A percentile compares a stretch with the other conserved stretches of the same genome.
phyloP scores from a whole-genome alignment of 371 early-diverging fungal genomes.

The Rhizopus microsporus region DNA sequence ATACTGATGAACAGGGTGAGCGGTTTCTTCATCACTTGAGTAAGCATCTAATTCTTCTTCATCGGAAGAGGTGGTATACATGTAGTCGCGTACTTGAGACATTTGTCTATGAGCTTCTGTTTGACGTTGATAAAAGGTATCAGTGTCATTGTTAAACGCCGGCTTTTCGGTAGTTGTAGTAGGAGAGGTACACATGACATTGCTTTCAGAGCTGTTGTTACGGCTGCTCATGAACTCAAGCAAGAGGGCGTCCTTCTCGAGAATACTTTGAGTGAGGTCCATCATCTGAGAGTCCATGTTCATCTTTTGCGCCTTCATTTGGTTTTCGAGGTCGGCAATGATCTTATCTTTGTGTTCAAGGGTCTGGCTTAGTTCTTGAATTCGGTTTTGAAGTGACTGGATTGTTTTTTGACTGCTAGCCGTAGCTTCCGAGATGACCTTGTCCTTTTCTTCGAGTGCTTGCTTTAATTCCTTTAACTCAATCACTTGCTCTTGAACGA shows the following conservation, averaged over 20 bases:
- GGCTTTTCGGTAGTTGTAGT: background rate
- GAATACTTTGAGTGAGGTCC: constrained; percentile 21
- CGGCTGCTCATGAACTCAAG: constrained; percentile 22
- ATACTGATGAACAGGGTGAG: background rate
- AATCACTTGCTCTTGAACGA: constrained; percentile 1
- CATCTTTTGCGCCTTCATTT: constrained; percentile 20
- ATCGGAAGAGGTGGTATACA: constrained; percentile 17
- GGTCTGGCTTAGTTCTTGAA: constrained; percentile 1
- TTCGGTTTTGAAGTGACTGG: background rate
- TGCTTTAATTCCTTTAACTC: constrained; percentile 1
- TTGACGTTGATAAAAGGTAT: constrained; percentile 13
- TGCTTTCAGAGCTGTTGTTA: constrained; percentile 17
- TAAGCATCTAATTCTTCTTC: constrained; percentile 19
- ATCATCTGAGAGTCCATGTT: constrained; percentile 25
- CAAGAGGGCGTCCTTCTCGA: constrained; percentile 25
- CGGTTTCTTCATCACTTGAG: constrained; percentile 20
- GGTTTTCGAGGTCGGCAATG: constrained; percentile 7
- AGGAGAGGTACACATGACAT: constrained; percentile 6
- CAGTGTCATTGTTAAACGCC: background rate
- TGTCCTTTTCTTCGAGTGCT: constrained; percentile 1
- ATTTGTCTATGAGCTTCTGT: constrained; percentile 13
- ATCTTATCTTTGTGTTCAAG: constrained; percentile 11
- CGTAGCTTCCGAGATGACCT: background rate
- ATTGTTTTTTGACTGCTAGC: background rate
- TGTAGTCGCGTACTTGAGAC: constrained; percentile 20